Conservation (phyloP, 2,329 filamentous ascomycete species). For the Furcasterigmium sp. region DNA sequence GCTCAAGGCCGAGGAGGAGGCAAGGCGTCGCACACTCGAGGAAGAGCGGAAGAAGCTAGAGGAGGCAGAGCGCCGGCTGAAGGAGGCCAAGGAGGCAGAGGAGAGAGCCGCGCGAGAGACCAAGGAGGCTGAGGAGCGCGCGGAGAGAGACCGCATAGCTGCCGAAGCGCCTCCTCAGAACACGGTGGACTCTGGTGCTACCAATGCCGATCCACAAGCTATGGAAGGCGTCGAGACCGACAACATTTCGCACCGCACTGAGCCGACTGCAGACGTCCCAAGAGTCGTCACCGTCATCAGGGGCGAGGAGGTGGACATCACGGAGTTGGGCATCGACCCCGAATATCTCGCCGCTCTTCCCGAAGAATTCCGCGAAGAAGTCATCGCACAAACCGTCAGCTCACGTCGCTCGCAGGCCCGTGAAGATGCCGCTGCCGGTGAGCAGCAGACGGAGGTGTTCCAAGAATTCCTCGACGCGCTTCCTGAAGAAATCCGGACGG, state of each 20-base stretch:
- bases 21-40: slow-evolving; percentile 40
- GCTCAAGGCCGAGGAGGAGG: slow-evolving; percentile 54
- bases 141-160: slow-evolving; percentile 54
- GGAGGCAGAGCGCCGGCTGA: slow-evolving; percentile 60
- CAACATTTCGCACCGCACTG: slow-evolving; percentile 8
- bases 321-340: slow-evolving; percentile 86
- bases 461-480: slow-evolving; percentile 92
- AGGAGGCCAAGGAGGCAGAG: slow-evolving; percentile 68
- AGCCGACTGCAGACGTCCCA: slow-evolving; percentile 22
- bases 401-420: slow-evolving; percentile 74
- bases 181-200: neutral
- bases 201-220: slow-evolving; percentile 26
- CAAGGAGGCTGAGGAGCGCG: slow-evolving; percentile 65
- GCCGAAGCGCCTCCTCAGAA: slow-evolving; percentile 41
- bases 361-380: slow-evolving; percentile 92
- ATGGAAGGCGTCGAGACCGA: slow-evolving; percentile 76
- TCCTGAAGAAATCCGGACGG: slow-evolving; percentile 81
- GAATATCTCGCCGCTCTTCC: slow-evolving; percentile 97
- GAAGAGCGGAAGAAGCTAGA: slow-evolving; percentile 58
- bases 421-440: slow-evolving; percentile 61
- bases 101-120: slow-evolving; percentile 62
- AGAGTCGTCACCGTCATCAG: slow-evolving; percentile 80
- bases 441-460: slow-evolving; percentile 78
- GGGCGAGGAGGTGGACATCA: slow-evolving; percentile 87
- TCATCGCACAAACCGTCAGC: slow-evolving; percentile 85